Base-by-base conservation (phyloP, 345 rosid genomes). In the Ceriops tagal region DNA sequence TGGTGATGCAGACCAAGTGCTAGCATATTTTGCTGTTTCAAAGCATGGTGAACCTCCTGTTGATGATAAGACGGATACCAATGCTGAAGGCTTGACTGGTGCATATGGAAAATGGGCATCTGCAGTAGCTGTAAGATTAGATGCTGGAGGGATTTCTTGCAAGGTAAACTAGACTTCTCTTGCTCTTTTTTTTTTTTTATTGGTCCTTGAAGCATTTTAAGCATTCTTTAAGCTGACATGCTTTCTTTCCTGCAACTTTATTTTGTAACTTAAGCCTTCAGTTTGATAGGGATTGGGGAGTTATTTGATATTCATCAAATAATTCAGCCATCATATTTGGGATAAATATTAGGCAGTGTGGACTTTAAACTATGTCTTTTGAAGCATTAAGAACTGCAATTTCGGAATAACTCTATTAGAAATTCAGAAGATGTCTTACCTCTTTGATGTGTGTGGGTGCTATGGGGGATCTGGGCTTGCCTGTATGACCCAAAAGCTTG, bases 101-200 rank as follows among this genome's bases (percentile, higher is more conserved):
- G 95, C 96, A 34, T 93, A 84, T 77, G 98, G 98, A 8, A 93
- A 91, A 85, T 93, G 97, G 98, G 95, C 90, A 34, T 81, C 89
- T 10, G 86, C 87, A 6, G 58, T 93, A 60, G 98, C 97, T 79
- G 84, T 80, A 43, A 91, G 98, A 64, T 82, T 93, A 69, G 83
- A 71, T 28, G 83, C 90, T 71, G 98, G 96, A 57, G 34, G 34
- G 34, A 5, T 31, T 31, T 31, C 34, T 31, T 31, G 6, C 34
- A 31, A 4, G 93, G 96, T 63, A 4, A 31, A 4, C 34, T 31
- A 31, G 5, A 31, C 34, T 0, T 31, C 34, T 5, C 34, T 31
- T 31, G 5, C 34, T 31, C 34, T 31, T 31, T 31, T 31, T 31
- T 31, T 31, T 5, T 31, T 5, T 31, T 31, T 31, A 5, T 31